These are phyloP conservation scores for Fusarium chuoi DNA, from an alignment of 2,329 filamentous ascomycete genomes.

Conservation along the genomic window DNA sequence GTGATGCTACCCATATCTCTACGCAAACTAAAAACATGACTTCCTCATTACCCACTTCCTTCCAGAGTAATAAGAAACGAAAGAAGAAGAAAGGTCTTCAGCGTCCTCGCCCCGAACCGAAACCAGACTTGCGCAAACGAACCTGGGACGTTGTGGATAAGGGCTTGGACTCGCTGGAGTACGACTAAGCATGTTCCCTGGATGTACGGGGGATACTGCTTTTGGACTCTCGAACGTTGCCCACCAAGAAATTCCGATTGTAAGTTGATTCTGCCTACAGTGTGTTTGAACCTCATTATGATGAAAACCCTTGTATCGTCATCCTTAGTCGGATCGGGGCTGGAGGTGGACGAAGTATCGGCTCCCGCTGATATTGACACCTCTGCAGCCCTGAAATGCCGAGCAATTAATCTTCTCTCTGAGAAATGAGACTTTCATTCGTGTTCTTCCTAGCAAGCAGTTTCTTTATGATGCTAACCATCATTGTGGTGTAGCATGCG, in stretches of 20 bases:
- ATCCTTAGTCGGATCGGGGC: slow-evolving; percentile 87
- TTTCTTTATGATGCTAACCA: slow-evolving; percentile 25
- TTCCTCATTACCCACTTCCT: slow-evolving; percentile 17
- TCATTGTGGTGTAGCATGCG: slow-evolving; percentile 5
- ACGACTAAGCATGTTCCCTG: slow-evolving; percentile 54
- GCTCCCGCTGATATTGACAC: slow-evolving; percentile 46
- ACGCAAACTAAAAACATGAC: slow-evolving; percentile 13
- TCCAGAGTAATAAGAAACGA: slow-evolving; percentile 41
- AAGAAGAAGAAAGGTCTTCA: slow-evolving; percentile 53
- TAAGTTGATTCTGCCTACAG: slow-evolving; percentile 17
- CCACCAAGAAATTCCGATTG: neutral
- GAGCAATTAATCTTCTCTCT: slow-evolving; percentile 68
- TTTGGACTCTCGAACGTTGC: neutral
- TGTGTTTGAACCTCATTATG: slow-evolving; percentile 59
- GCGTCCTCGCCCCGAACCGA: slow-evolving; percentile 57
- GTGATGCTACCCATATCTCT: slow-evolving; percentile 8
- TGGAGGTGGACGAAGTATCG: slow-evolving; percentile 48
- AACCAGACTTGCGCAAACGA: slow-evolving; percentile 71
- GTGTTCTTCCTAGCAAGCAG: neutral
- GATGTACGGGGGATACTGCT: neutral
- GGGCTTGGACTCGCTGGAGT: slow-evolving; percentile 69
- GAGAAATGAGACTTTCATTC: slow-evolving; percentile 44
- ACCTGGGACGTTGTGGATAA: slow-evolving; percentile 74
- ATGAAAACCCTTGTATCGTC: slow-evolving; percentile 91
- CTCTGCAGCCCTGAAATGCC: slow-evolving; percentile 54